These are phyloP conservation scores for Dacryopinax spathularia DNA, from an alignment of 768 basidiomycete species.

Conservation along the genomic window DNA sequence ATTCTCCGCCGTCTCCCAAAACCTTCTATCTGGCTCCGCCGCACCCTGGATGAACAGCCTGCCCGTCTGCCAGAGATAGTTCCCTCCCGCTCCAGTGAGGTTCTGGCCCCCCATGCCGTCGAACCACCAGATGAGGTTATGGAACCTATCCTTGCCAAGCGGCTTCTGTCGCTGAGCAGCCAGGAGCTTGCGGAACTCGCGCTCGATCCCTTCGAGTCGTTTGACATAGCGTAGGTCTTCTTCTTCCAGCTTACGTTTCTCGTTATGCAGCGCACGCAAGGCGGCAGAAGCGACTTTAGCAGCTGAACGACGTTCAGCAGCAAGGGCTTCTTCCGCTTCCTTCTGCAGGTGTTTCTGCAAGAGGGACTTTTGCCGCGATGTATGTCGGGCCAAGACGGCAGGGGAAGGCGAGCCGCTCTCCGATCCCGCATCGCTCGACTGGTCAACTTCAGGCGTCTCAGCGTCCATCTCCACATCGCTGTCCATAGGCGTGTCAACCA, in stretches of 20 bases:
- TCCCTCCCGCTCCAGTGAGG: conserved; percentile 61
- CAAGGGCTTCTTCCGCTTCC: conserved; percentile 64
- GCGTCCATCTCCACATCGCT: conserved; percentile 19
- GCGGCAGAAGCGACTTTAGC: neutral
- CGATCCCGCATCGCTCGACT: conserved; percentile 9
- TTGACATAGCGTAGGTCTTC: conserved; percentile 74
- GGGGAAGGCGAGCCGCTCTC: conserved; percentile 4
- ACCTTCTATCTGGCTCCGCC: conserved; percentile 61
- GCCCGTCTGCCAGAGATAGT: conserved; percentile 74
- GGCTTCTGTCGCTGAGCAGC: conserved; percentile 78
- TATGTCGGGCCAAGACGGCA: conserved; percentile 8
- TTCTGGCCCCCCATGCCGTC: conserved; percentile 85
- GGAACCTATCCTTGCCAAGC: conserved; percentile 82
- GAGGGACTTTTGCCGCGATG: conserved; percentile 7
- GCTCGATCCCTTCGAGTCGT: conserved; percentile 72
- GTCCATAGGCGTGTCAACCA: conserved; percentile 12
- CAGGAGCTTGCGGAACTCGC: conserved; percentile 82
- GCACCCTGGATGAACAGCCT: conserved; percentile 88
- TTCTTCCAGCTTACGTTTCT: conserved; percentile 72
- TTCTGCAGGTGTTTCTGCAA: conserved; percentile 11
- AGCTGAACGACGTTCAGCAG: conserved; percentile 16
- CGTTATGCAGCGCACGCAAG: conserved; percentile 18
- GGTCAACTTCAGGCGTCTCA: conserved; percentile 9
- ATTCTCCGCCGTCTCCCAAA: conserved; percentile 46
- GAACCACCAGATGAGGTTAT: conserved; percentile 96